A percentile compares a stretch with the other conserved stretches of the same genome.
Conservation (phyloP, 1,284 basidiomycete genomes). For the Ganoderma lingzhi region DNA sequence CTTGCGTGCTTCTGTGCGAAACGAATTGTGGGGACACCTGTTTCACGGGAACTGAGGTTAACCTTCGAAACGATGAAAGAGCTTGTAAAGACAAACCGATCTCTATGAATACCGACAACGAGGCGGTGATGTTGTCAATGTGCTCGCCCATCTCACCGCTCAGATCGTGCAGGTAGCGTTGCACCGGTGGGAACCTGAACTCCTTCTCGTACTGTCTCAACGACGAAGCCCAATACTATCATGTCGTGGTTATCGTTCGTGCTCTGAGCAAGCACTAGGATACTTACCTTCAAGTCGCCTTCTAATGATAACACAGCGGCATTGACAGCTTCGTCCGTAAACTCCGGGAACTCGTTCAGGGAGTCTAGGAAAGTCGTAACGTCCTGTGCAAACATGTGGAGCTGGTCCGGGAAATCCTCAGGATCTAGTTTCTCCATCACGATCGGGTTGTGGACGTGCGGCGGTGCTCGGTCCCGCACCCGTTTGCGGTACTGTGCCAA, state of each 20-base stretch:
- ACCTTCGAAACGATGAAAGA: neutral
- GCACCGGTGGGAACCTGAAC: slow-evolving; percentile 73
- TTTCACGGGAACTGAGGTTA: slow-evolving; percentile 12
- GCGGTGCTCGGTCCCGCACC: slow-evolving; percentile 43
- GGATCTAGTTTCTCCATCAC: slow-evolving; percentile 64
- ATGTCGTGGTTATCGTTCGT: neutral
- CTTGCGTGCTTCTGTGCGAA: slow-evolving; percentile 79
- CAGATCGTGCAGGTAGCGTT: slow-evolving; percentile 76
- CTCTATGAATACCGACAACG: slow-evolving; percentile 75
- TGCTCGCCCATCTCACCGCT: slow-evolving; percentile 75
- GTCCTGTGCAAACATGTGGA: slow-evolving; percentile 65
- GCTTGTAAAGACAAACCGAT: slow-evolving; percentile 55
- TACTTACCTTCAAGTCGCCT: slow-evolving; percentile 67
- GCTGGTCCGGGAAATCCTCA: slow-evolving; percentile 69
- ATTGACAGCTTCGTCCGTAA: slow-evolving; percentile 76
- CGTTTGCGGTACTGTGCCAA: slow-evolving; percentile 38
- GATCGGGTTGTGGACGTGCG: slow-evolving; percentile 59
- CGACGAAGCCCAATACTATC: slow-evolving; percentile 75
- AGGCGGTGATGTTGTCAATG: slow-evolving; percentile 68
- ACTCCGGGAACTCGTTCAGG: slow-evolving; percentile 79
- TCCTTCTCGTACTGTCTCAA: slow-evolving; percentile 67
- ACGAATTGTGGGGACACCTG: slow-evolving; percentile 77
- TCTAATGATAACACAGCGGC: slow-evolving; percentile 70
- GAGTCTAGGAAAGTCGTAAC: slow-evolving; percentile 71
- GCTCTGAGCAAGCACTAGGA: neutral